These are phyloP conservation scores for Monoraphidium neglectum DNA, from an alignment of 139 green algal species.

Conservation along the genomic window DNA sequence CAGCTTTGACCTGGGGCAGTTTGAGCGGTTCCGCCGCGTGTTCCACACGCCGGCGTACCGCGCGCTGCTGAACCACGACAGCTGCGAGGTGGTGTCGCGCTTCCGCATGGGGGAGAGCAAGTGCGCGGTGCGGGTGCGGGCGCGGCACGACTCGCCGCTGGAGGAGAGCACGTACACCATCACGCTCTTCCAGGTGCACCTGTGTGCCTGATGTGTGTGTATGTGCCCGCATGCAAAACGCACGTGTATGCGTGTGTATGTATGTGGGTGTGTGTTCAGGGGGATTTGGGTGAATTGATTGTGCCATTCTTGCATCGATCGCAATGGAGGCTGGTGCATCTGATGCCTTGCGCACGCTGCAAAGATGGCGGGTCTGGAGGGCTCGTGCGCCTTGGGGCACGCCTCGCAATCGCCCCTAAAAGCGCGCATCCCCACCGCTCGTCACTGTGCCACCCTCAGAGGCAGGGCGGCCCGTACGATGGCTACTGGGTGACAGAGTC, in stretches of 20 bases:
- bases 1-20: slow-evolving; percentile 71
- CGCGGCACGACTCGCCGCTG: neutral
- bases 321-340: neutral
- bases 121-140: neutral
- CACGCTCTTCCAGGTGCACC: neutral
- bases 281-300: neutral
- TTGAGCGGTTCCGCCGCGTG: slow-evolving; percentile 75
- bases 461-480: slow-evolving; percentile 53
- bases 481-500: slow-evolving; percentile 57
- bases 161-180: neutral
- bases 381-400: neutral
- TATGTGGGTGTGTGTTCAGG: neutral
- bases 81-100: slow-evolving; percentile 35
- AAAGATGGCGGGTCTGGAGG: neutral
- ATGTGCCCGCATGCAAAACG: neutral
- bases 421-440: too few relatives aligned
- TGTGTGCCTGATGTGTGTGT: neutral
- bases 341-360: neutral
- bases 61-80: slow-evolving; percentile 53
- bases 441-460: slow-evolving; percentile 10
- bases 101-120: slow-evolving; percentile 41
- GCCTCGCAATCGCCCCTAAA: too few relatives aligned
- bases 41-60: slow-evolving; percentile 58
- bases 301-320: neutral
- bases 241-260: neutral